Evolutionary conservation across 805 yeast species (phyloP).

Genomic region (Candida succiphila): DNA sequence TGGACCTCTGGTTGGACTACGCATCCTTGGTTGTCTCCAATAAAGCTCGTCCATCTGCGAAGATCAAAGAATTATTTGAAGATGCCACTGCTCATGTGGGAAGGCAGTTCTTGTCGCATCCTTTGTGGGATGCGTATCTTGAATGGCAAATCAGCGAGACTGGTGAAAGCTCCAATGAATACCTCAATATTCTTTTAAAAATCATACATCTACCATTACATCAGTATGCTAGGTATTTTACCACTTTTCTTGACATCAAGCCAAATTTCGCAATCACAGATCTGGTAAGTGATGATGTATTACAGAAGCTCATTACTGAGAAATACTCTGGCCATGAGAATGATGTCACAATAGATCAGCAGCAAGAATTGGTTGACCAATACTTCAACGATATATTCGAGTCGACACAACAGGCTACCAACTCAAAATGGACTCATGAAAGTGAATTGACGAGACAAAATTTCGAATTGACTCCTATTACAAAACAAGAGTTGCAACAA

Average conservation of each 20-base stretch:
- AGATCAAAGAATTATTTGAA: conserved; percentile 33
- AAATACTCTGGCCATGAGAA: conserved; percentile 6
- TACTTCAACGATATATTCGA: conserved; percentile 33
- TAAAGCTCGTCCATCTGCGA: conserved; percentile 18
- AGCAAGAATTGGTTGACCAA: conserved; percentile 24
- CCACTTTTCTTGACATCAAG: conserved; percentile 30
- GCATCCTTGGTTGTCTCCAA: conserved; percentile 40
- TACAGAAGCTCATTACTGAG: conserved; percentile 19
- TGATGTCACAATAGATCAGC: no score
- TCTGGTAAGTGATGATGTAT: conserved; percentile 17
- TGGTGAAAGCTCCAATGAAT: conserved; percentile 25
- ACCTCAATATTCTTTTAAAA: conserved; percentile 31
- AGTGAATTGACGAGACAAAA: conserved; percentile 45
- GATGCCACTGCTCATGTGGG: conserved; percentile 49
- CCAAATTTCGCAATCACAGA: conserved; percentile 24
- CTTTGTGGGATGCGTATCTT: conserved; percentile 73
- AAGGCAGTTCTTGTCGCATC: conserved; percentile 63
- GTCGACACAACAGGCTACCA: conserved; percentile 41
- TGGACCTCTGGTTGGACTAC: conserved; percentile 66
- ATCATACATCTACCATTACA: conserved; percentile 62
- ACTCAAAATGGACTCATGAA: conserved; percentile 65
- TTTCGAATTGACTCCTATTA: conserved; percentile 41
- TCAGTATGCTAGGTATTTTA: conserved; percentile 75
- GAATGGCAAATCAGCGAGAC: conserved; percentile 40
- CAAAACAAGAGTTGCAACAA: conserved; percentile 29